Evolutionary conservation across 2,329 filamentous ascomycete genomes (phyloP).

Genomic region (Fusarium continuum): DNA sequence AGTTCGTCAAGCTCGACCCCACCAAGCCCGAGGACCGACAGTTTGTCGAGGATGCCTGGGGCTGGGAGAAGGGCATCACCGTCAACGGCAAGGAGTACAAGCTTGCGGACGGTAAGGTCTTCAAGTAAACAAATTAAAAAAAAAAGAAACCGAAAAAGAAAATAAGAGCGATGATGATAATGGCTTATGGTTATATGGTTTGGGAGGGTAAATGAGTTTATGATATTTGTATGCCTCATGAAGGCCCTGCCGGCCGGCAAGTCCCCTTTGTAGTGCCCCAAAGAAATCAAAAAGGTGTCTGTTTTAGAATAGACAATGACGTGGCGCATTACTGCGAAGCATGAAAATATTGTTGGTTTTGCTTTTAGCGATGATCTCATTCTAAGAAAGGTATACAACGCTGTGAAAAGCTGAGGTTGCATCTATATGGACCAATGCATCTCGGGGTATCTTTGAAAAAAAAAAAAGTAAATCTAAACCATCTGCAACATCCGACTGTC

Average conservation of each 20-base stretch:
- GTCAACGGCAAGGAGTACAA: constrained; percentile 88
- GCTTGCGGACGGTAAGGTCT: constrained; percentile 94
- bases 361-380: neutral
- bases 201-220: constrained; percentile 44
- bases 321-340: constrained; percentile 19
- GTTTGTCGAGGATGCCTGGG: constrained; percentile 88
- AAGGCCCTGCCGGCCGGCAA: constrained; percentile 35
- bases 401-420: neutral
- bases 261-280: constrained; percentile 34
- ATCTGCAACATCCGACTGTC: neutral
- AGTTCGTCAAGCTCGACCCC: constrained; percentile 95
- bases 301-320: constrained; percentile 33
- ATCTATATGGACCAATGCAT: constrained; percentile 20
- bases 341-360: neutral
- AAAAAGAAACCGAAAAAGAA: constrained; percentile 24
- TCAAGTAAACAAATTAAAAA: constrained; percentile 77
- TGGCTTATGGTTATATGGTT: constrained; percentile 47
- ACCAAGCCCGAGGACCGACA: constrained; percentile 84
- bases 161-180: constrained; percentile 45
- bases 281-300: constrained; percentile 29
- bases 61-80: constrained; percentile 85
- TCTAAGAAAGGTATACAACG: neutral
- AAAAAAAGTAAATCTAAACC: constrained; percentile 7
- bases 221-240: constrained; percentile 42
- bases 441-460: constrained; percentile 31